Base-by-base conservation (phyloP, 306 rosid genomes). In the Herpetospermum pedunculosum region DNA sequence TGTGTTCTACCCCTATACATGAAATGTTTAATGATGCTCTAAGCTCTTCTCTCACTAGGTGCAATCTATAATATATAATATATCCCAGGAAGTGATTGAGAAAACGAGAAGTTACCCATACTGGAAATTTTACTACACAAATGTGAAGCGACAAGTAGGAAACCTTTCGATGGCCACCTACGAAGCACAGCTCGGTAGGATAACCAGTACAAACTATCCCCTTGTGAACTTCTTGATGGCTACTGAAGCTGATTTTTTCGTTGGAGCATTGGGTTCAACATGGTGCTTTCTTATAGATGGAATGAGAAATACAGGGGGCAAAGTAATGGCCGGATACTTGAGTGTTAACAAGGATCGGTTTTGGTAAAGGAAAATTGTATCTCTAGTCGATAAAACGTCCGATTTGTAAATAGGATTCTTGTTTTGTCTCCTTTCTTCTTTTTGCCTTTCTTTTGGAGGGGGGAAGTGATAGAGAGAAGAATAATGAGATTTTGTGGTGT, bases 171-270 rank as follows among this genome's bases (percentile, higher is more conserved):
- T 92, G 98, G 96, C 96, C 0, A 67, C 78, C 44, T 88, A 90
- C 41, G 97, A 94, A 82, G 85, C 79, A 13, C 83, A 87, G 70
- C 87, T 94, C 3, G 97, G 99, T 4, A 89, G 95, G 77, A 86
- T 88, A 71, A 91, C 81, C 8, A 87, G 97, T 85, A 91, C 96
- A 11, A 91, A 91, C 62, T 85, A 94, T 77, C 96, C 99, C 25
- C 78, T 94, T 15, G 96, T 88, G 29, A 94, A 94, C 80, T 91
- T 94, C 91, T 87, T 94, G 87, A 89, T 94, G 96, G 99, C 97
- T 28, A 76, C 85, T 3, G 96, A 89, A 25, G 90, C 99, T 5
- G 97, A 94, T 78, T 91, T 88, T 62, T 91, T 86, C 46, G 77
- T 89, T 72, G 99, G 99, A 75, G 96, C 91, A 32, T 59, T 94